Base-by-base conservation (phyloP, 2,329 filamentous ascomycete genomes). In the Sporothrix humicola region DNA sequence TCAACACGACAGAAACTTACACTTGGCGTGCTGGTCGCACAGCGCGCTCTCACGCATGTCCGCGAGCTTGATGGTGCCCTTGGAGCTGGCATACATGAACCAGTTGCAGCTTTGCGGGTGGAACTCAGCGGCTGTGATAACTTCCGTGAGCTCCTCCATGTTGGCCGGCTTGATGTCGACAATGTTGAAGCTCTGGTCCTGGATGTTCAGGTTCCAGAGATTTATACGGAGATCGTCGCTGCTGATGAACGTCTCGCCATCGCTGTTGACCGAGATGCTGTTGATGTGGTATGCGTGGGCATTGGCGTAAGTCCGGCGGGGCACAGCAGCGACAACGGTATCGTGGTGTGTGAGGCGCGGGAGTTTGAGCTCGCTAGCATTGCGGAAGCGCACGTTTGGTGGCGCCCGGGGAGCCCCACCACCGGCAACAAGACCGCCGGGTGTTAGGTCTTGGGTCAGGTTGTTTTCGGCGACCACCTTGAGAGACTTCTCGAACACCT, bases 1-100 rank as follows among this genome's bases (percentile, higher is more conserved):
- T 71, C 20, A 23, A 61, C 46, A 13, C 9, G 20, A 42, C 8
- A 56, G 10, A 63, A 7, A 86, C 91, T 79, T 88, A 98, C 96
- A 87, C 84, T 99, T 99, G 20, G 94, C 92, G 81, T 99, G 96
- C 80, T 97, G 91, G 81, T 99, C 96, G 80, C 96, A 99, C 71
- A 99, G 86, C 44, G 96, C 96, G 80, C 94, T 97, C 86, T 98
- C 93, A 79, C 96, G 91, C 96, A 99, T 99, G 80, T 99, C 96
- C 66, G 96, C 96, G 79, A 99, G 87, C 85, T 99, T 99, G 85
- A 99, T 98, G 50, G 96, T 98, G 75, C 96, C 96, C 84, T 99
- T 99, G 74, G 95, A 98, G 83, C 95, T 98, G 78, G 96, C 96
- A 82, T 98, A 99, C 95, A 99, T 99, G 85, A 99, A 98, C 94